Conservation (phyloP, 116 monocot genomes). For the Phalaenopsis hybrid region DNA sequence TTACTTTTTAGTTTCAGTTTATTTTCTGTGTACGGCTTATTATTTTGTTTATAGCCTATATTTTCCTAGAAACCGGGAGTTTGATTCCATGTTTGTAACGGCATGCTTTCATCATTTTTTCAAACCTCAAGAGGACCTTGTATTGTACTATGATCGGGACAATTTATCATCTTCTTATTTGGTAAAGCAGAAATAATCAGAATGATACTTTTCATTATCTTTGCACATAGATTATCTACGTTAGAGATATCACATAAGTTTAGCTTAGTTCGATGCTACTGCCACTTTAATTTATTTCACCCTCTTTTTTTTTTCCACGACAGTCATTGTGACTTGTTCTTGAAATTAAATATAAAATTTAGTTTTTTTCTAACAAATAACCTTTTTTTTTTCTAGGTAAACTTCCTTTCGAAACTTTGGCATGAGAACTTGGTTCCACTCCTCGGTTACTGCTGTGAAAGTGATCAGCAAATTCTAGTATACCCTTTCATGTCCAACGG, state of each 20-base stretch:
- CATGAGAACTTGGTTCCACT: conserved; percentile 67
- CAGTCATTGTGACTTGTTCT: not conserved
- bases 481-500: conserved; percentile 74
- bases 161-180: not conserved
- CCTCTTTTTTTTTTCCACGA: not conserved
- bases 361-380: not conserved
- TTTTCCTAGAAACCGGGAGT: too few relatives aligned
- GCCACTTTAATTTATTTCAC: not conserved
- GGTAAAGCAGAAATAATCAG: not conserved
- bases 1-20: too few relatives aligned
- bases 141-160: not conserved
- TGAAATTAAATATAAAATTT: not conserved
- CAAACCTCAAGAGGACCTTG: not conserved
- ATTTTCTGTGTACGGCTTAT: too few relatives aligned
- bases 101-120: too few relatives aligned
- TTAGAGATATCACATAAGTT: not conserved
- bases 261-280: not conserved
- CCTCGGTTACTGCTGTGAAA: conserved; percentile 61
- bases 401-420: conserved; percentile 41
- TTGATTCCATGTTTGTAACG: too few relatives aligned
- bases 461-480: conserved; percentile 61
- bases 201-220: not conserved
- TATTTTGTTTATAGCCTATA: too few relatives aligned
- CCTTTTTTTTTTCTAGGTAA: conserved; percentile 21
- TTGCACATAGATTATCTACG: not conserved